phyloP scores from a whole-genome alignment of 1,139 yeast genomes.

The Nakaseomyces sp. region DNA sequence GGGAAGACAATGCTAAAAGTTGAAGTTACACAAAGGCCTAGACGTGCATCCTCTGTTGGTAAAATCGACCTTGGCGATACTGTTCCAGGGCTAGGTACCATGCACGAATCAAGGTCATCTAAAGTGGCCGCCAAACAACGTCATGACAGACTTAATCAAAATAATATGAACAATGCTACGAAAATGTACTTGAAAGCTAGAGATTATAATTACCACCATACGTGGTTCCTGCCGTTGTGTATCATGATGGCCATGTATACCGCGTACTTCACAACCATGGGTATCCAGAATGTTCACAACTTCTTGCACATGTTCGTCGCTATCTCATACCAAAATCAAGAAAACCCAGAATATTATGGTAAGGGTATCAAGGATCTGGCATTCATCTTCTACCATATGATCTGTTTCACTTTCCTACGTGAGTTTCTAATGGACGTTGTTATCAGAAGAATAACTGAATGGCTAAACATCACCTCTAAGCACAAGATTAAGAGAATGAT shows the following conservation, averaged over 20 bases:
- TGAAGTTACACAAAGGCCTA: conserved; percentile 16
- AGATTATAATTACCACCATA: conserved; percentile 58
- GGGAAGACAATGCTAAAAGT: neutral
- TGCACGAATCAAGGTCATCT: conserved; percentile 20
- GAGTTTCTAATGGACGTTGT: conserved; percentile 80
- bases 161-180: conserved; percentile 23
- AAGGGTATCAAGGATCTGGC: conserved; percentile 75
- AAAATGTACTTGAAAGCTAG: conserved; percentile 49
- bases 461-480: conserved; percentile 44
- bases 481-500: conserved; percentile 66
- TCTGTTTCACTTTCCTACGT: conserved; percentile 78
- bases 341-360: conserved; percentile 44
- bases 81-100: conserved; percentile 22
- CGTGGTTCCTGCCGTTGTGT: conserved; percentile 66
- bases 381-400: conserved; percentile 68
- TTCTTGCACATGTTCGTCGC: conserved; percentile 53
- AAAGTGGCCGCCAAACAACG: conserved; percentile 22
- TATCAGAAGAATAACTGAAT: conserved; percentile 57
- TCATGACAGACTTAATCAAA: conserved; percentile 17
- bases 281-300: conserved; percentile 47
- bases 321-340: conserved; percentile 52
- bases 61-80: conserved; percentile 24
- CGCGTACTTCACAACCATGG: conserved; percentile 31
- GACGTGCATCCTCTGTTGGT: conserved; percentile 28
- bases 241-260: conserved; percentile 34